Evolutionary conservation across 352 stramenopile genomes (phyloP).

Genomic region (Hyaloperonospora arabidopsidis): DNA sequence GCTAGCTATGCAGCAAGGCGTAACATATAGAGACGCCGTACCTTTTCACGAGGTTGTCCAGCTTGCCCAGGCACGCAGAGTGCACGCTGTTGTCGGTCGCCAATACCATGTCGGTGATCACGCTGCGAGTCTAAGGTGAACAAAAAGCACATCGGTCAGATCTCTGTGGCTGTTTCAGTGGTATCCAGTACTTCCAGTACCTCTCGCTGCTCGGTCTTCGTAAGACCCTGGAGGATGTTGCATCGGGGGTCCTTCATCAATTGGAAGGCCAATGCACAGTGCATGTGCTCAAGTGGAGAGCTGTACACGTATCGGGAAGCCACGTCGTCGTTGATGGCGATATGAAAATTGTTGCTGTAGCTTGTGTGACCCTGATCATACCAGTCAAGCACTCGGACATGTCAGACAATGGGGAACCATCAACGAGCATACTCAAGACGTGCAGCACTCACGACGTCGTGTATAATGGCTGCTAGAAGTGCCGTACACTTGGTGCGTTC

Average conservation of each 20-base stretch:
- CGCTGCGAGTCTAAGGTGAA: constrained; percentile 39
- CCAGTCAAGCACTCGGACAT: neutral
- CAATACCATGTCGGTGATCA: constrained; percentile 83
- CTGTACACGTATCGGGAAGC: constrained; percentile 77
- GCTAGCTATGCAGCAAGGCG: neutral
- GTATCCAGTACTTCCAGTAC: constrained; percentile 13
- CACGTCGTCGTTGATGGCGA: constrained; percentile 69
- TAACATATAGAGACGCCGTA: constrained; percentile 11
- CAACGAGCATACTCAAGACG: neutral
- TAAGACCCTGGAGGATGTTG: constrained; percentile 69
- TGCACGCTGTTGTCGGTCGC: constrained; percentile 86
- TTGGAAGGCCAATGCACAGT: constrained; percentile 74
- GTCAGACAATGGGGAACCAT: neutral
- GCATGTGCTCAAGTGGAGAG: constrained; percentile 82
- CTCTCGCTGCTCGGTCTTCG: constrained; percentile 68
- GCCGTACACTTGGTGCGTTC: constrained; percentile 59
- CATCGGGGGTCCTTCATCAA: constrained; percentile 60
- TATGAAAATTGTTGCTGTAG: constrained; percentile 86
- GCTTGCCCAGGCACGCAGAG: constrained; percentile 62
- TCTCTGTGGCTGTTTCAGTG: neutral
- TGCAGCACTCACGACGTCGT: constrained; percentile 56
- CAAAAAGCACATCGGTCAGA: constrained; percentile 1
- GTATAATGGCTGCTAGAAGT: constrained; percentile 71
- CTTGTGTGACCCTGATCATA: constrained; percentile 68
- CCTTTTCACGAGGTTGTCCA: constrained; percentile 64